Percentiles rank a stretch among this genome's conserved stretches.
Conservation (phyloP, 2,329 filamentous ascomycete genomes). For the Aspergillus novoparasiticus region DNA sequence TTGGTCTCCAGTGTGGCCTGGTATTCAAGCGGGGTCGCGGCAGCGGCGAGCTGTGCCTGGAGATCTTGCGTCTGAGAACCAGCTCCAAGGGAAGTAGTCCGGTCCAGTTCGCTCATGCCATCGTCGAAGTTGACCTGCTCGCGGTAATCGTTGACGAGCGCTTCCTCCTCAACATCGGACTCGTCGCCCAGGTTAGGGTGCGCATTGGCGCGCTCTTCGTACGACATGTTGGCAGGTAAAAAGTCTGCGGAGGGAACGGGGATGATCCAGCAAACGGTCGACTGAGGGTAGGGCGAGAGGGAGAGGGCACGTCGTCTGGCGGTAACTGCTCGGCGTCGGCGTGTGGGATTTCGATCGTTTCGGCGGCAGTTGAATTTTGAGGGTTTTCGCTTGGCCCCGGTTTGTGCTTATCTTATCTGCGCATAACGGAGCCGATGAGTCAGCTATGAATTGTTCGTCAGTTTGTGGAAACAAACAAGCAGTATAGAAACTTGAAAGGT, state of each 20-base stretch:
- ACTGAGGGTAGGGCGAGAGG: slow-evolving; percentile 22
- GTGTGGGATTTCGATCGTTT: slow-evolving; percentile 38
- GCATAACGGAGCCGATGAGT: slow-evolving; percentile 34
- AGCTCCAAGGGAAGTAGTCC: slow-evolving; percentile 68
- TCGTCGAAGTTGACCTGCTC: slow-evolving; percentile 96
- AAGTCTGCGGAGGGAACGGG: slow-evolving; percentile 14
- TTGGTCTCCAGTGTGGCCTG: slow-evolving; percentile 94
- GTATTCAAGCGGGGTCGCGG: slow-evolving; percentile 93
- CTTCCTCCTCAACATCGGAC: slow-evolving; percentile 95
- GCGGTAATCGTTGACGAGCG: slow-evolving; percentile 90
- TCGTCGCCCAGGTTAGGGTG: slow-evolving; percentile 65
- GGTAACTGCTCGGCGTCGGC: slow-evolving; percentile 33
- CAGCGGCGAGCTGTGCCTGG: slow-evolving; percentile 85
- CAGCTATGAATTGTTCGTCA: slow-evolving; percentile 23
- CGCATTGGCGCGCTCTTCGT: slow-evolving; percentile 47
- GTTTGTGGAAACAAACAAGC: neutral
- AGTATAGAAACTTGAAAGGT: no score
- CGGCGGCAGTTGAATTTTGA: slow-evolving; percentile 46
- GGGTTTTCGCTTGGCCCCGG: slow-evolving; percentile 46
- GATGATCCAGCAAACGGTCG: slow-evolving; percentile 23
- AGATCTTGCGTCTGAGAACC: slow-evolving; percentile 84
- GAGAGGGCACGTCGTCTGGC: slow-evolving; percentile 27
- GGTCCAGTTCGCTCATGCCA: slow-evolving; percentile 78
- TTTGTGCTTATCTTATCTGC: slow-evolving; percentile 51
- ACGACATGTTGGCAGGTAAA: slow-evolving; percentile 44